Base-by-base conservation (phyloP, 345 rosid species). In the Ceriops decandra region DNA sequence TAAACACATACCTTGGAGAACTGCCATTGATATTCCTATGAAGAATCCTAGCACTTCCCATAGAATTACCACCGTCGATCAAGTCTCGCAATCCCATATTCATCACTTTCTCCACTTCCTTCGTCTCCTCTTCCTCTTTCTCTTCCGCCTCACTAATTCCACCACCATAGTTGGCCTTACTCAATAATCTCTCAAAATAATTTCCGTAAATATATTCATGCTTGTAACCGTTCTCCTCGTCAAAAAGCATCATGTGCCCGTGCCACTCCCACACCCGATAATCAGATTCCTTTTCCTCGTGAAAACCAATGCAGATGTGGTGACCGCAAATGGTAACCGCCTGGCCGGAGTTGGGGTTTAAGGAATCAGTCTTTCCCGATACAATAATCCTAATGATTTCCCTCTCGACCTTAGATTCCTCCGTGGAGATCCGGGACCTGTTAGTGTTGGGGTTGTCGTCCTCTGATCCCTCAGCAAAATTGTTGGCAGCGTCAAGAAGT, bases 251-350 rank as follows among this genome's bases (percentile, higher is more conserved):
- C 42, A 95, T 90, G 70, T 91, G 99, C 0, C 99, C 99, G 33
- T 95, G 99, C 97, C 99, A 95, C 84, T 95, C 99, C 99, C 99
- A 95, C 6, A 90, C 93, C 68, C 97, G 87, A 79, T 87, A 91
- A 79, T 87, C 95, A 33, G 95, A 88, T 2, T 80, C 96, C 31
- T 79, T 79, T 26, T 95, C 99, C 72, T 95, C 84, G 35, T 87
- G 95, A 69, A 70, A 95, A 74, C 90, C 93, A 52, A 95, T 85
- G 71, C 99, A 95, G 63, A 95, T 84, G 66, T 91, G 89, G 79
- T 91, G 99, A 30, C 91, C 99, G 54, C 90, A 85, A 66, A 95
- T 77, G 2, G 93, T 81, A 30, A 90, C 90, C 0, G 99, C 98
- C 70, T 95, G 90, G 3, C 99, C 96, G 0, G 99, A 95, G 77